Base-by-base conservation (phyloP, 345 rosid genomes). In the Triadica sebifera region DNA sequence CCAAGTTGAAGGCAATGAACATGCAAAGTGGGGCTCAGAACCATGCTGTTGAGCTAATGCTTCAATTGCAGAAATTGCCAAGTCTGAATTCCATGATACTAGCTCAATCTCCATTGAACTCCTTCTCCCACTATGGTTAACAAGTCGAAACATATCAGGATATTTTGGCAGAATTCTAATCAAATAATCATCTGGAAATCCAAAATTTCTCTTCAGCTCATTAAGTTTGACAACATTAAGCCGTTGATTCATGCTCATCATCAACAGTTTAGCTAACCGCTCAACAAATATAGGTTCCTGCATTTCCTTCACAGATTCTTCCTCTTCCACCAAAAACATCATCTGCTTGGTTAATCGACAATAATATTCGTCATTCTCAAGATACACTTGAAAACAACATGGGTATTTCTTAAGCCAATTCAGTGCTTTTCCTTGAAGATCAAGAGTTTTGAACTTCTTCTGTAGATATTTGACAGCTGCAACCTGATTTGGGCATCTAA, bases 361-460 rank as follows among this genome's bases (percentile, higher is more conserved):
- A 79, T 82, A 84, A 80, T 87, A 81, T 85, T 92, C 97, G 69
- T 91, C 87, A 19, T 81, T 78, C 74, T 83, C 79, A 7, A 88
- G 84, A 72, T 84, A 89, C 11, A 91, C 88, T n/a, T 89, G 86
- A 74, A 88, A 94, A 78, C 95, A 94, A 76, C 93, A 88, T 4
- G 98, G 98, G 55, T 94, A 94, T 72, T 94, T 92, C 77, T 88
- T 89, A 45, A 92, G 85, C 98, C 98, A 94, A 76, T 94, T 92
- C 71, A 92, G 76, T 5, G 97, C 97, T 53, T 90, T 94, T 22
- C 98, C 98, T 79, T 91, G 96, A 60, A 94, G 93, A 85, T 94
- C 98, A 73, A 94, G 97, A 47, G 87, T 88, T 80, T 89, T 94
- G 75, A 94, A 94, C 88, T 92, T 92, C 82, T 91, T 94, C 83